A percentile compares a stretch with the other conserved stretches of the same genome.
These are phyloP conservation scores for Botrytis elliptica DNA, from an alignment of 2,329 filamentous ascomycete species.

Conservation along the genomic window DNA sequence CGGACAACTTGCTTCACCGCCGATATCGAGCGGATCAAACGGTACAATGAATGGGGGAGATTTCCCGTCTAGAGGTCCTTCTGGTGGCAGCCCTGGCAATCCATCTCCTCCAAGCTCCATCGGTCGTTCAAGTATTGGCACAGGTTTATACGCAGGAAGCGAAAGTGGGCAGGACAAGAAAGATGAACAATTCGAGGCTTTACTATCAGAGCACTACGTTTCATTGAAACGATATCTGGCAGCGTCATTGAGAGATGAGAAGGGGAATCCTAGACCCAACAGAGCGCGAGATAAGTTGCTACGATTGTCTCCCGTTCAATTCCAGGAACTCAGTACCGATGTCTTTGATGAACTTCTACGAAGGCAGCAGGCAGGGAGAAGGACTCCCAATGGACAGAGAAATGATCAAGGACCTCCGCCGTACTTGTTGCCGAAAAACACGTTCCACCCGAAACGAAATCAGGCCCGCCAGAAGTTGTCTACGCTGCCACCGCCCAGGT, in stretches of 20 bases:
- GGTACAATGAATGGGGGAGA: constrained; percentile 59
- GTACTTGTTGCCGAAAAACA: constrained; percentile 79
- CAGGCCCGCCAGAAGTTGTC: constrained; percentile 95
- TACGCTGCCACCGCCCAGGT: constrained; percentile 80
- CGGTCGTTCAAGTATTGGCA: constrained; percentile 79
- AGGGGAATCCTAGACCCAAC: constrained; percentile 72
- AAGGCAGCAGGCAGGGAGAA: constrained; percentile 67
- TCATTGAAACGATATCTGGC: constrained; percentile 68
- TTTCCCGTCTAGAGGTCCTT: constrained; percentile 50
- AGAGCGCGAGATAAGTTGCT: constrained; percentile 93
- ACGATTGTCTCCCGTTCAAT: constrained; percentile 85
- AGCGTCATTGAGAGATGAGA: constrained; percentile 69
- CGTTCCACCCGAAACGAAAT: constrained; percentile 95
- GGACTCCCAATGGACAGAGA: constrained; percentile 51
- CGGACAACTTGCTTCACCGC: constrained; percentile 65
- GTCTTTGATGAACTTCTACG: constrained; percentile 93
- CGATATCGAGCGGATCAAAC: constrained; percentile 63
- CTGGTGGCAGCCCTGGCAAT: constrained; percentile 52
- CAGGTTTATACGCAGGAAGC: constrained; percentile 64
- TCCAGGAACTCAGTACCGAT: constrained; percentile 96
- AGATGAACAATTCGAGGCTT: constrained; percentile 62
- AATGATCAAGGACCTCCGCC: constrained; percentile 56
- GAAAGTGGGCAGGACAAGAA: constrained; percentile 62
- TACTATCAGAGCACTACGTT: constrained; percentile 77
- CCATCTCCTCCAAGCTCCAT: constrained; percentile 88